Percentiles rank a stretch among this genome's conserved stretches.
These are phyloP conservation scores for Paraphaeosphaeria sporulosa DNA, from an alignment of 2,329 filamentous ascomycete species.

Conservation along the genomic window DNA sequence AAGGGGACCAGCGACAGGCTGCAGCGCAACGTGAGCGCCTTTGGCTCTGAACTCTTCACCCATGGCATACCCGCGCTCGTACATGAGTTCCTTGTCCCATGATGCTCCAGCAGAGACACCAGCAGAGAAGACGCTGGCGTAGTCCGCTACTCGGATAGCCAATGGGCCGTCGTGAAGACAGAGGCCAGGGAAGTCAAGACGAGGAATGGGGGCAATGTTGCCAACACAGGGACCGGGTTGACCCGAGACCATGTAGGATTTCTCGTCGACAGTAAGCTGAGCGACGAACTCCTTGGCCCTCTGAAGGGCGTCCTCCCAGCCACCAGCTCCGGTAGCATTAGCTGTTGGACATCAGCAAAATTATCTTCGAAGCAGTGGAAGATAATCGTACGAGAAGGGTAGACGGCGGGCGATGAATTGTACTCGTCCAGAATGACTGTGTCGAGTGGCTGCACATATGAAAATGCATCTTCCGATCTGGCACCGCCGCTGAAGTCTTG, in stretches of 20 bases:
- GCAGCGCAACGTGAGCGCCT: conserved; percentile 53
- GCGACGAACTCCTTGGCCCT: conserved; percentile 44
- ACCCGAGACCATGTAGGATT: conserved; percentile 46
- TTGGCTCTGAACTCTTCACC: conserved; percentile 43
- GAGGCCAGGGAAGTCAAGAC: conserved; percentile 50
- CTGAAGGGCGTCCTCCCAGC: conserved; percentile 42
- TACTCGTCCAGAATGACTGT: conserved; percentile 40
- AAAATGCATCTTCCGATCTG: conserved; percentile 33
- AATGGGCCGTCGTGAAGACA: conserved; percentile 52
- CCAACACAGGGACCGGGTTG: conserved; percentile 42
- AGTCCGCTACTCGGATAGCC: conserved; percentile 39
- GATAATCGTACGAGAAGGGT: conserved; percentile 33
- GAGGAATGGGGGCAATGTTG: conserved; percentile 45
- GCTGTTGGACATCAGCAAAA: conserved; percentile 16
- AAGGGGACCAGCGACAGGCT: conserved; percentile 59
- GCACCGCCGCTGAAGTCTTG: conserved; percentile 30
- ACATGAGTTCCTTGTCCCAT: conserved; percentile 49
- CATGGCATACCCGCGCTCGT: conserved; percentile 43
- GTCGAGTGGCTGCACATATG: conserved; percentile 39
- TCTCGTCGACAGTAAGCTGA: conserved; percentile 43
- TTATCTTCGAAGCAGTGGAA: neutral
- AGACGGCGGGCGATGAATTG: conserved; percentile 37
- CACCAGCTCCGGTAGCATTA: conserved; percentile 39
- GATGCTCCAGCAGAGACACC: conserved; percentile 49
- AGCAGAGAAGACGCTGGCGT: conserved; percentile 48